Percentiles rank a stretch among this genome's conserved stretches.
phyloP scores from a whole-genome alignment of 306 rosid genomes.

The Rosa rugosa region DNA sequence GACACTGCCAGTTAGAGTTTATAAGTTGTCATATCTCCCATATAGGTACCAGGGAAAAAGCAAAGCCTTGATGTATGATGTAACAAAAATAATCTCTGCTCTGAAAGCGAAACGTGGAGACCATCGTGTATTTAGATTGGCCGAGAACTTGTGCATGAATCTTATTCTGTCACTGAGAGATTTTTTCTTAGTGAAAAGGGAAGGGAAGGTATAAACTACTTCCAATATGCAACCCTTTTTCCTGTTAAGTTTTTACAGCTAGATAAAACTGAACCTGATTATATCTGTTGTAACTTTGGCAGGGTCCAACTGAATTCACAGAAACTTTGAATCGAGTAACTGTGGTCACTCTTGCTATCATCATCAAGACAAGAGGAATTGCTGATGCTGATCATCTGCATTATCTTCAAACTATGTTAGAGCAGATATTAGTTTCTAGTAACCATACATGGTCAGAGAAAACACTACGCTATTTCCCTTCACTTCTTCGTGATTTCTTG shows the following conservation, averaged over 20 bases:
- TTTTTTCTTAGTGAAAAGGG: constrained; percentile 91
- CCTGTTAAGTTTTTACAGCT: constrained; percentile 18
- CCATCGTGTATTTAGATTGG: constrained; percentile 92
- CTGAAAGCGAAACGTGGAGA: constrained; percentile 87
- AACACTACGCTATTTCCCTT: constrained; percentile 79
- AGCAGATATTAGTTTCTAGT: constrained; percentile 82
- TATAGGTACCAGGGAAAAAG: constrained; percentile 91
- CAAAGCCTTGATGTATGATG: constrained; percentile 96
- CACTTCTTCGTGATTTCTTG: constrained; percentile 80
- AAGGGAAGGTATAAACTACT: constrained; percentile 75
- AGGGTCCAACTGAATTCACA: constrained; percentile 97
- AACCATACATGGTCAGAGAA: constrained; percentile 94
- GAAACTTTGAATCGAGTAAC: constrained; percentile 87
- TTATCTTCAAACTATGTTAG: constrained; percentile 84
- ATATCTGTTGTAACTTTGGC: constrained; percentile 30
- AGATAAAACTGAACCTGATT: constrained; percentile 8
- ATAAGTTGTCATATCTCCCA: constrained; percentile 24
- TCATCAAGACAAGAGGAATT: constrained; percentile 93
- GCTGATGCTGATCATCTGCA: constrained; percentile 94
- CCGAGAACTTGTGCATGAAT: constrained; percentile 96
- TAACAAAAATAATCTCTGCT: constrained; percentile 88
- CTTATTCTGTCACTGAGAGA: constrained; percentile 88
- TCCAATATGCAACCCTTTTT: constrained; percentile 25
- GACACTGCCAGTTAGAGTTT: constrained; percentile 23
- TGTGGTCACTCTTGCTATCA: constrained; percentile 85